Base-by-base conservation (phyloP, 2,329 filamentous ascomycete species). In the Rutstroemia sp. region DNA sequence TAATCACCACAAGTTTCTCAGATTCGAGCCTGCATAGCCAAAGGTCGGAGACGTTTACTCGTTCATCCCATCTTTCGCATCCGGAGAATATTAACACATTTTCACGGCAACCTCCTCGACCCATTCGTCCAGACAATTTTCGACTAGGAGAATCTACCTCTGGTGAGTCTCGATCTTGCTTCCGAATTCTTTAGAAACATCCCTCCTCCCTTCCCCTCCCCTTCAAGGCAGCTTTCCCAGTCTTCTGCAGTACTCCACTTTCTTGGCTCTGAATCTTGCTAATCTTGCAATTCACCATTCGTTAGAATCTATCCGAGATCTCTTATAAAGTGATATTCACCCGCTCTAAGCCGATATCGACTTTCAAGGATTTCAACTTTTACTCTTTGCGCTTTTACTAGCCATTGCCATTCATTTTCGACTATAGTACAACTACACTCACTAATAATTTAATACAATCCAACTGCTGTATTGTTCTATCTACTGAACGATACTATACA, bases 21-120 rank as follows among this genome's bases (percentile, higher is more conserved):
- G 8, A 19, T 42, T 42, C 18, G 39, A 42, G 30, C 30, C 30
- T 12, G 30, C 30, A 47, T 14, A 47, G 51, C 37, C 55, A 58
- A 59, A 66, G 64, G 66, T 62, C 63, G 68, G 68, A 70, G 66
- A 68, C 68, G 68, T 70, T 70, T 62, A 68, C 67, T 70, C 68
- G 68, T 69, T 69, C 63, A 70, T 70, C 68, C 66, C 53, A 56
- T 64, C 66, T 62, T 57, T 52, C 45, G 52, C 60, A 59, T 50
- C 46, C 56, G 46, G 59, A 52, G 53, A 61, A 59, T 49, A 54
- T 54, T 57, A 18, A 12, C 9, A 21, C 27, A 23, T 45, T 30
- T 42, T 38, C 27, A 45, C 47, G 14, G 38, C 45, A 50, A 19
- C 16, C 49, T 44, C 37, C 37, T n/a, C n/a, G 8, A 44, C 21